phyloP scores from a whole-genome alignment of 2,329 filamentous ascomycete genomes.

The Penicillium sp. region DNA sequence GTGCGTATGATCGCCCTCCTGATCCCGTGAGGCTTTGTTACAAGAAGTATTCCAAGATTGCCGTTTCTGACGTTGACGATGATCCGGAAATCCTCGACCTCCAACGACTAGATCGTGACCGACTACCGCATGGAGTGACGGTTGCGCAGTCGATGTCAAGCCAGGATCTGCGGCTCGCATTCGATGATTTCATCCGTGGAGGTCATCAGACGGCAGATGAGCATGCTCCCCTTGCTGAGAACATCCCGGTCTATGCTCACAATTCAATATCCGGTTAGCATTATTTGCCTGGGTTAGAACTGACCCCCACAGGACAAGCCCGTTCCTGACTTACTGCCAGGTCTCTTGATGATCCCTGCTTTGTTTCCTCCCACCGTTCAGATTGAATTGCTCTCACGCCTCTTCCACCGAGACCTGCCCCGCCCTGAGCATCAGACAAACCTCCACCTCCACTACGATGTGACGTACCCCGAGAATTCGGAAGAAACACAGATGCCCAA shows the following conservation, averaged over 20 bases:
- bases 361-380: slow-evolving; percentile 73
- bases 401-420: slow-evolving; percentile 77
- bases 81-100: slow-evolving; percentile 62
- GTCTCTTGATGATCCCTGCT: slow-evolving; percentile 74
- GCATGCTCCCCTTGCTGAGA: slow-evolving; percentile 19
- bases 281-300: slow-evolving; percentile 9
- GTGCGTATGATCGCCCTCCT: slow-evolving; percentile 78
- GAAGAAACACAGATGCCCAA: slow-evolving; percentile 1
- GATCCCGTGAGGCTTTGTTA: slow-evolving; percentile 68
- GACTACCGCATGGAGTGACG: slow-evolving; percentile 28
- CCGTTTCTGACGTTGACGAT: slow-evolving; percentile 52
- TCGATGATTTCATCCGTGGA: slow-evolving; percentile 32
- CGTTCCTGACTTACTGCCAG: slow-evolving; percentile 50
- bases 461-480: slow-evolving; percentile 59
- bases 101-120: slow-evolving; percentile 38
- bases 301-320: slow-evolving; percentile 6
- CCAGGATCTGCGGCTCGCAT: slow-evolving; percentile 31
- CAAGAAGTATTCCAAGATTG: slow-evolving; percentile 70
- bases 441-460: slow-evolving; percentile 76
- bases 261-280: slow-evolving; percentile 40
- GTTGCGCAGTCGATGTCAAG: slow-evolving; percentile 32
- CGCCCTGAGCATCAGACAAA: slow-evolving; percentile 80
- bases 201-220: slow-evolving; percentile 10
- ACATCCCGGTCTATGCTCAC: slow-evolving; percentile 40
- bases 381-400: slow-evolving; percentile 65